Evolutionary conservation across 495 filamentous ascomycete genomes (phyloP).

Genomic region (Tuber magnatum): DNA sequence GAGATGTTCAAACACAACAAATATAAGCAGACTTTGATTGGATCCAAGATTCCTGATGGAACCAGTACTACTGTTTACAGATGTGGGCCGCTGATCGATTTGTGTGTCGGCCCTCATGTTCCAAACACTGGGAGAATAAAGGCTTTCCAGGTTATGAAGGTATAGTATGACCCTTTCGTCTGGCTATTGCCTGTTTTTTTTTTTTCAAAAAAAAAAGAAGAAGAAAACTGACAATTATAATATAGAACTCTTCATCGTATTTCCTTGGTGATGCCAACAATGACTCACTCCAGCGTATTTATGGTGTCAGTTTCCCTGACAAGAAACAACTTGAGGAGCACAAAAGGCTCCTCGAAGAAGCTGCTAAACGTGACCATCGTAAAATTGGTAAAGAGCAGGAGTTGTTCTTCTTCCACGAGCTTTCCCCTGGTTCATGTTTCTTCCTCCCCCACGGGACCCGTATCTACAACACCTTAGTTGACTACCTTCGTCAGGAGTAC

Average conservation of each 20-base stretch:
- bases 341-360: constrained; percentile 88
- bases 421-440: constrained; percentile 86
- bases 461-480: constrained; percentile 82
- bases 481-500: constrained; percentile 76
- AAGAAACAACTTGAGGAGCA: constrained; percentile 88
- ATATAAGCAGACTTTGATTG: constrained; percentile 93
- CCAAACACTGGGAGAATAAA: constrained; percentile 88
- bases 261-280: constrained; percentile 90
- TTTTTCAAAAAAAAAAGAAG: background rate
- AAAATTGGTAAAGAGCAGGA: constrained; percentile 90
- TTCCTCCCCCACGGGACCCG: constrained; percentile 85
- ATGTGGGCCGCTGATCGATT: constrained; percentile 70
- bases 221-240: background rate
- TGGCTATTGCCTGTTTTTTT: background rate
- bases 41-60: constrained; percentile 79
- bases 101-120: constrained; percentile 77
- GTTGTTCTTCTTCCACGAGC: constrained; percentile 91
- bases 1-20: constrained; percentile 97
- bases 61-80: constrained; percentile 90
- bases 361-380: constrained; percentile 88
- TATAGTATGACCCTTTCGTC: constrained; percentile 35
- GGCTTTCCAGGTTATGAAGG: constrained; percentile 83
- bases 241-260: constrained; percentile 85
- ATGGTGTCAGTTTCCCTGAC: constrained; percentile 93
- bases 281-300: constrained; percentile 90